These are phyloP conservation scores for Ophiocordyceps australis DNA, from an alignment of 2,329 filamentous ascomycete genomes.

Conservation along the genomic window DNA sequence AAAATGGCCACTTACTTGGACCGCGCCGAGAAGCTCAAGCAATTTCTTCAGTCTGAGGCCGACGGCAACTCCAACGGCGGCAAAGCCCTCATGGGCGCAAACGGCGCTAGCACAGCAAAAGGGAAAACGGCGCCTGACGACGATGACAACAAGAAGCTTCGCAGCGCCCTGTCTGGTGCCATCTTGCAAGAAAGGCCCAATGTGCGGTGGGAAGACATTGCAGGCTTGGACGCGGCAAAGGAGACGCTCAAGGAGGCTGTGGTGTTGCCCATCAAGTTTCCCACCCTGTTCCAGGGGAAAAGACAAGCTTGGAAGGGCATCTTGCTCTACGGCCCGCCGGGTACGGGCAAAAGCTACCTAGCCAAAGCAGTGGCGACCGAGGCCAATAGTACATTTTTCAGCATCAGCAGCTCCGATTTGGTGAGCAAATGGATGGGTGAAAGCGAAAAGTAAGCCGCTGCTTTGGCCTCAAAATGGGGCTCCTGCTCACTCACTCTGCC, in stretches of 20 bases:
- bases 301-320: constrained; percentile 98
- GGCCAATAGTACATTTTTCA: constrained; percentile 98
- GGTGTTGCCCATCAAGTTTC: constrained; percentile 94
- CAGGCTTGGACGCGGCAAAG: constrained; percentile 83
- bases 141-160: constrained; percentile 87
- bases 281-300: constrained; percentile 88
- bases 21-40: constrained; percentile 93
- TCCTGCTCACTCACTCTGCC: too few species aligned
- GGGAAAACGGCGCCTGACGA: constrained; percentile 52
- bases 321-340: constrained; percentile 83
- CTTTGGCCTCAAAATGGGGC: too few species aligned
- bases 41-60: constrained; percentile 61
- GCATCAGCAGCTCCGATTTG: constrained; percentile 88
- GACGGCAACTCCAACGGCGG: constrained; percentile 52
- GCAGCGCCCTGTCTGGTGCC: constrained; percentile 76
- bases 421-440: constrained; percentile 99
- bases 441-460: constrained; percentile 58
- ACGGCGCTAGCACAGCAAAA: constrained; percentile 47
- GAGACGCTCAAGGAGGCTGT: constrained; percentile 97
- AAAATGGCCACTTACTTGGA: constrained; percentile 98
- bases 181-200: constrained; percentile 94
- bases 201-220: constrained; percentile 95
- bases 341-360: constrained; percentile 93
- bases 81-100: constrained; percentile 45
- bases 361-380: constrained; percentile 96